Conservation (phyloP, 2,329 filamentous ascomycete genomes). For the Ophiosphaerella korrae region DNA sequence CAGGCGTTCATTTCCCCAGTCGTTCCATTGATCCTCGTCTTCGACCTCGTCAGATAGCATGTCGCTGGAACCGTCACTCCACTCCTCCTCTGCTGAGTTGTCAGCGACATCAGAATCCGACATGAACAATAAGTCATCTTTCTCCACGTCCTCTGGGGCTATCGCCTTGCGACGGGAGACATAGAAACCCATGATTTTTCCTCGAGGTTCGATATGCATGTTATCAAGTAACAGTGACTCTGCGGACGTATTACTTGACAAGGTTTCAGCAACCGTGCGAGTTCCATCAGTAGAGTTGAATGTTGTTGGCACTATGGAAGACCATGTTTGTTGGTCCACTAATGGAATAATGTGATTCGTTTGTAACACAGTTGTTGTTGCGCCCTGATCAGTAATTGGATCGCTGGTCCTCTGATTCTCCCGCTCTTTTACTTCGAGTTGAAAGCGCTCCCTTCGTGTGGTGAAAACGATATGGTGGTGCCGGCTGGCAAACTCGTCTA, state of each 20-base stretch:
- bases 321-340: background rate
- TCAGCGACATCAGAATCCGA: background rate
- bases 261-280: background rate
- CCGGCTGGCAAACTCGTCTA: conserved; percentile 2
- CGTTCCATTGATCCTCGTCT: conserved; percentile 3
- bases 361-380: no score
- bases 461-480: background rate
- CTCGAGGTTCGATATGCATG: no score
- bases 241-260: background rate
- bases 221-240: background rate
- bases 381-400: no score
- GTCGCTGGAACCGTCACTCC: conserved; percentile 3
- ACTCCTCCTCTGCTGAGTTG: conserved; percentile 2
- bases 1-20: conserved; percentile 2
- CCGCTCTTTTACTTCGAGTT: no score
- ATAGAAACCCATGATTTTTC: background rate
- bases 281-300: background rate
- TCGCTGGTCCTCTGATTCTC: no score
- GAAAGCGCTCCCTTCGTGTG: no score
- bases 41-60: conserved; percentile 4
- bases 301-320: background rate
- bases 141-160: background rate
- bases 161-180: background rate
- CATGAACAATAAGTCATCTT: background rate
- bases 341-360: no score